Percentiles rank a stretch among this genome's conserved stretches.
These are phyloP conservation scores for Streptanthus diversifolius DNA, from an alignment of 345 rosid genomes.

Conservation along the genomic window DNA sequence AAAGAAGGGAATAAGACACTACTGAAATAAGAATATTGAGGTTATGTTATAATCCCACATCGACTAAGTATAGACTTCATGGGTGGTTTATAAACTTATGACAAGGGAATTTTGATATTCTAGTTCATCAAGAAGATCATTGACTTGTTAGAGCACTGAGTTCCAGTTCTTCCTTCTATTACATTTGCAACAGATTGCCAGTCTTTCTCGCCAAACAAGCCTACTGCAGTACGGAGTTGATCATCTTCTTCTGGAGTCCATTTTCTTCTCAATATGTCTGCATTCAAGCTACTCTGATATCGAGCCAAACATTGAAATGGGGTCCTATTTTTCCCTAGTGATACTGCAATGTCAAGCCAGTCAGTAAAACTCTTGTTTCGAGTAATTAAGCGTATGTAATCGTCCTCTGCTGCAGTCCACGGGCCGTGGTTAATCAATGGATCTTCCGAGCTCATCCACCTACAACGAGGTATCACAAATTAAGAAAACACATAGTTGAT, in stretches of 20 bases:
- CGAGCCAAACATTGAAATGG: conserved; percentile 75
- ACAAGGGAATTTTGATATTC: not conserved
- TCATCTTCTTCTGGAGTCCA: conserved; percentile 82
- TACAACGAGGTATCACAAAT: conserved; percentile 23
- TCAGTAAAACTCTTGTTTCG: conserved; percentile 56
- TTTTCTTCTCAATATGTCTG: conserved; percentile 49
- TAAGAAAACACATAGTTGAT: not conserved
- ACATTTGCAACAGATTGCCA: conserved; percentile 78
- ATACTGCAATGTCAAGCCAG: conserved; percentile 64
- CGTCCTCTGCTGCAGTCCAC: conserved; percentile 69
- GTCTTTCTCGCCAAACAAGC: conserved; percentile 55
- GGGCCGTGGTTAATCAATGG: conserved; percentile 51
- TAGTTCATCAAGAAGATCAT: conserved; percentile 17
- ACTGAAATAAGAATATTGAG: not conserved
- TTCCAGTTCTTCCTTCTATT: conserved; percentile 62
- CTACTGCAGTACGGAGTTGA: conserved; percentile 61
- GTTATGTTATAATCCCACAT: not conserved
- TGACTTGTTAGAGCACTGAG: conserved; percentile 85
- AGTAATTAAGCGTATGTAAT: conserved; percentile 44
- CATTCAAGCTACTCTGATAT: conserved; percentile 73
- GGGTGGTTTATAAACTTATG: not conserved
- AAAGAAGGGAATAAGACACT: not conserved
- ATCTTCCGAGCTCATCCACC: conserved; percentile 82
- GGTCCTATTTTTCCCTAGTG: conserved; percentile 60
- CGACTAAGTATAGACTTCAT: not conserved